Evolutionary conservation across 2,329 filamentous ascomycete genomes (phyloP), one percentile per base, ranked within the genome.

Genomic region (Xylaria sp.): DNA sequence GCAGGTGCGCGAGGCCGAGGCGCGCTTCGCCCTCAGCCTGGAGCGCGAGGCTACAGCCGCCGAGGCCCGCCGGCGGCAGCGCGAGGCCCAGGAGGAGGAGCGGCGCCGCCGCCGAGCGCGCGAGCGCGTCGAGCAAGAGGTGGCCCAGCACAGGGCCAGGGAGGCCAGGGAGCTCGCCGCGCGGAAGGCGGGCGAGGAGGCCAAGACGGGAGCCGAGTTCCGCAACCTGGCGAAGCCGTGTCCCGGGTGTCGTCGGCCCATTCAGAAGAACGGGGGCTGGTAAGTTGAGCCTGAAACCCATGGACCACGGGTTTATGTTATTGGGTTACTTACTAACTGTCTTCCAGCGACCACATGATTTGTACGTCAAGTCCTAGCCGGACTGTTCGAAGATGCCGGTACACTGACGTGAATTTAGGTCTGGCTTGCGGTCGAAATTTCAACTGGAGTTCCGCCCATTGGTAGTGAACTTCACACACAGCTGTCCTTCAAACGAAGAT

Each of bases 251-350:
- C 56, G 61, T 2, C 67, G 66, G 54, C 66, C 69, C 1, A 78
- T 76, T 48, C 66, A 75, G 59, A 78, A 76, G 65, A 72, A 69
- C 17, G 49, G 59, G 0, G 75, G 76, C 43, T 78, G 76, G 75
- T 77, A 50, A 67, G 73, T 67, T 11, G 34, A 39, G 4, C 21
- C 29, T 34, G 11, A 13, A 34, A 7, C 34, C 18, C 20, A 42
- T 38, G 22, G 5, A n/a, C n/a, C 26, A 7, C 20, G 18, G 24
- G 39, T 44, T 16, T 46, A 19, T 52, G 18, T 43, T 6, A 26
- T 26, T 26, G 6, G 24, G 0, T 24, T 4, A 3, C 4, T 43
- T 45, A 42, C 65, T 73, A 60, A 72, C 60, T 20, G 17, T 7
- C 22, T 7, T 50, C 22, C 40, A 76, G 74, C 56, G 66, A 71